Percentiles rank a stretch among this genome's conserved stretches.
These are phyloP conservation scores for Rhododendron henanense DNA, from an alignment of 148 eudicot genomes.

Conservation along the genomic window DNA sequence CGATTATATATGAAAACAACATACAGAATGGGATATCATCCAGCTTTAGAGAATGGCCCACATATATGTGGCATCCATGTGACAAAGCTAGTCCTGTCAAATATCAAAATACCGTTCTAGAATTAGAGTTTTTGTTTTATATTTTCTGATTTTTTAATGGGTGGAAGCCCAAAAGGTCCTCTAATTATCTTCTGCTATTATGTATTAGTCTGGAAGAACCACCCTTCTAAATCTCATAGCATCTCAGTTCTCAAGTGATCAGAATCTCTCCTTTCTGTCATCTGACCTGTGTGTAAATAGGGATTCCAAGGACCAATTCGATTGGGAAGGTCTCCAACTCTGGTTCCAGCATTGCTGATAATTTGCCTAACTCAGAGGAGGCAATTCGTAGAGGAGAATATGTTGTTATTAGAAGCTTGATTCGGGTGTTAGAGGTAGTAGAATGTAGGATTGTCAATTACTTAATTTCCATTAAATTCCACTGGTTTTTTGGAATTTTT, in stretches of 20 bases:
- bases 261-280: neutral
- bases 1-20: neutral
- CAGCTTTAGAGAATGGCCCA: neutral
- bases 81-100: neutral
- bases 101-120: neutral
- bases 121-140: neutral
- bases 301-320: conserved; percentile 69
- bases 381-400: conserved; percentile 92
- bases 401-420: conserved; percentile 87
- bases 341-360: conserved; percentile 39
- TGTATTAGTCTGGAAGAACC: neutral
- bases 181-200: neutral
- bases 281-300: conserved; percentile 35
- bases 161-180: neutral
- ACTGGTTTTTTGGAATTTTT: conserved; percentile 5
- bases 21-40: neutral
- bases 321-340: conserved; percentile 69
- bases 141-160: neutral
- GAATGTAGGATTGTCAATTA: neutral
- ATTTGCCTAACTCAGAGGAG: conserved; percentile 66
- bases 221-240: neutral
- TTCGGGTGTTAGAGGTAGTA: conserved; percentile 82
- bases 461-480: neutral
- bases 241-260: neutral
- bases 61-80: neutral